Conservation (phyloP, 2,329 filamentous ascomycete species). For the Acarospora socialis region DNA sequence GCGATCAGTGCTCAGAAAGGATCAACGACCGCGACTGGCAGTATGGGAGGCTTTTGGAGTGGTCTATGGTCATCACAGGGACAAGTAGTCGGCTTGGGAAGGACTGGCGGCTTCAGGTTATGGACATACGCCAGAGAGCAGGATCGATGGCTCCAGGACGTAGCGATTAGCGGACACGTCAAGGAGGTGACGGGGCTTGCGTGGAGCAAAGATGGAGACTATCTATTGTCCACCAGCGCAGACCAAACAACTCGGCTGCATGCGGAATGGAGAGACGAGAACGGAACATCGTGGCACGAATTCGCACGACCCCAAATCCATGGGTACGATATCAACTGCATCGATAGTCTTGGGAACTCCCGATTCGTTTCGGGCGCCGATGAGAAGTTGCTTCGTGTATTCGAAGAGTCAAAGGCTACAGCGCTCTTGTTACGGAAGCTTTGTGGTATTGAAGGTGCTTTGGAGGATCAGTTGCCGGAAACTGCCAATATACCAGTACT, state of each 20-base stretch:
- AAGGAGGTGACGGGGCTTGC: conserved; percentile 65
- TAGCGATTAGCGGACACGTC: conserved; percentile 74
- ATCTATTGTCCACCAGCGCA: conserved; percentile 73
- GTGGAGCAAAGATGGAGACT: conserved; percentile 71
- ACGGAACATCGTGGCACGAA: conserved; percentile 67
- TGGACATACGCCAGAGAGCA: conserved; percentile 53
- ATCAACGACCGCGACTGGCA: conserved; percentile 89
- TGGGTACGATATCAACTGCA: conserved; percentile 93
- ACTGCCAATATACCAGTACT: conserved; percentile 90
- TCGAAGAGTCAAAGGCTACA: conserved; percentile 74
- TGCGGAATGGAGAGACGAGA: conserved; percentile 54
- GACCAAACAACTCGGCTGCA: conserved; percentile 90
- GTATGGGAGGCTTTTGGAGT: conserved; percentile 91
- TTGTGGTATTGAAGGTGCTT: conserved; percentile 41
- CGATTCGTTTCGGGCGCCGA: conserved; percentile 91
- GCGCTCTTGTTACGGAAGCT: conserved; percentile 58
- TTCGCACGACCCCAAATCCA: conserved; percentile 93
- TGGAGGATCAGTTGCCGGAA: conserved; percentile 48
- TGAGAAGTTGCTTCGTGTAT: conserved; percentile 94
- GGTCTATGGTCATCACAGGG: conserved; percentile 80
- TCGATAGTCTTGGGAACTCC: conserved; percentile 56
- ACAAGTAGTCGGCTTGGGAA: conserved; percentile 63
- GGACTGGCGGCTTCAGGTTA: conserved; percentile 83
- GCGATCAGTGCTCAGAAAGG: conserved; percentile 93
- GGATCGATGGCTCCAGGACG: conserved; percentile 60